phyloP scores from a whole-genome alignment of 495 filamentous ascomycete genomes.

The Lasiosphaeria ovina region DNA sequence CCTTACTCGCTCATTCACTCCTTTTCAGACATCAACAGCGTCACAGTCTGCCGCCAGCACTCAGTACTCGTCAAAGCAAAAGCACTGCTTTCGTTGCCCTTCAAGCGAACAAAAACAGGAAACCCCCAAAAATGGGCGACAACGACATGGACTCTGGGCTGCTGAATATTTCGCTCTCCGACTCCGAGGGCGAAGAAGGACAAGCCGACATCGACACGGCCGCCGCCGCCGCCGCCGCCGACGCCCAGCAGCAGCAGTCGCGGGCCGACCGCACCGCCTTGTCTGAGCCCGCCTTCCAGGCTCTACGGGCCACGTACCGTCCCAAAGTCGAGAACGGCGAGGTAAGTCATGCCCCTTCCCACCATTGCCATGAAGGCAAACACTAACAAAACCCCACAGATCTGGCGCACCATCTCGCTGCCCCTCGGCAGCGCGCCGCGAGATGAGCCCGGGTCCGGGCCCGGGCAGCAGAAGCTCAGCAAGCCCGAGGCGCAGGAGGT shows the following conservation, averaged over 20 bases:
- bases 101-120: neutral
- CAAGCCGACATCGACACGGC: neutral
- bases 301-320: conserved; percentile 35
- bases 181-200: conserved; percentile 30
- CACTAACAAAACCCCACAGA: conserved; percentile 24
- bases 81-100: too few species aligned
- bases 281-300: conserved; percentile 43
- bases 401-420: conserved; percentile 41
- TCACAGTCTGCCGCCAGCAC: too few species aligned
- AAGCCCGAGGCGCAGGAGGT: conserved; percentile 48
- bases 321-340: conserved; percentile 49
- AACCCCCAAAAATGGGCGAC: too few species aligned
- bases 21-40: too few species aligned
- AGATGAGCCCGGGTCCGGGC: neutral
- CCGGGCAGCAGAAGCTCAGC: conserved; percentile 7
- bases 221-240: conserved; percentile 7
- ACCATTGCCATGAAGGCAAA: neutral
- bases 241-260: conserved; percentile 14
- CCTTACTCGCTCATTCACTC: too few species aligned
- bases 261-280: conserved; percentile 40
- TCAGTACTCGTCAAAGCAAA: neutral
- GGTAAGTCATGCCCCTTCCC: conserved; percentile 17
- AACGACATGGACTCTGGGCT: conserved; percentile 25
- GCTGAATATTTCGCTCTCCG: conserved; percentile 40
- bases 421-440: conserved; percentile 24